Evolutionary conservation across 768 basidiomycete species (phyloP), one percentile per base, ranked within the genome.

Genomic region (Xanthoconium stramineum): DNA sequence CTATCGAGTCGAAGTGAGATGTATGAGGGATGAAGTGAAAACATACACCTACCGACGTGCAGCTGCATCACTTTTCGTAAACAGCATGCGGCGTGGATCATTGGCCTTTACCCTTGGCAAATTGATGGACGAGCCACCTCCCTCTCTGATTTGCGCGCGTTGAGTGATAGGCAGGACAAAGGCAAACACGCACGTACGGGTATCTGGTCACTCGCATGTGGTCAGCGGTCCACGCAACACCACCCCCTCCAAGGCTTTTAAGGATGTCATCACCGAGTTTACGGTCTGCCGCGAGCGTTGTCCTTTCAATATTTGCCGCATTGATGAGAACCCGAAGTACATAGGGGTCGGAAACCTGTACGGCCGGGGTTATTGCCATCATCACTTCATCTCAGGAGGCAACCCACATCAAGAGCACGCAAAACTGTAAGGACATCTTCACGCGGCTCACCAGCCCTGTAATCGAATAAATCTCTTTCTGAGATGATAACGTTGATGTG

Each of bases 241-340:
- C 85, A n/a, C 80, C 80, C 24, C 77, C 69, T 8, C 69, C 63
- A 28, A 84, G 63, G 28, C 65, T 53, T 52, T 65, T 61, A 39
- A 89, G 72, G 28, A 80, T 71, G 1, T 74, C 59, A 56, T 94
- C 83, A 2, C 83, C 94, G 37, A 85, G 81, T 0, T 65, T 67
- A 72, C 93, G 91, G 10, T 74, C 82, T 3, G 63, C 65, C 0
- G 88, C 83, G 20, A 98, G 78, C 10, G 93, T 70, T 3, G 78
- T 81, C 15, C 79, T 76, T 70, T 99, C 97, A 48, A 97, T 90
- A 44, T 69, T 74, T 20, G 75, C 73, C 49, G 79, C 76, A 69
- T 94, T 93, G 72, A 98, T 87, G 44, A 99, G 69, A 35, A 94
- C 78, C 49, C 94, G 90, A 30, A 85, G 75, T 3, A 95, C 89